Base-by-base conservation (phyloP, 352 stramenopile species). In the Thalassiosira delicatula region DNA sequence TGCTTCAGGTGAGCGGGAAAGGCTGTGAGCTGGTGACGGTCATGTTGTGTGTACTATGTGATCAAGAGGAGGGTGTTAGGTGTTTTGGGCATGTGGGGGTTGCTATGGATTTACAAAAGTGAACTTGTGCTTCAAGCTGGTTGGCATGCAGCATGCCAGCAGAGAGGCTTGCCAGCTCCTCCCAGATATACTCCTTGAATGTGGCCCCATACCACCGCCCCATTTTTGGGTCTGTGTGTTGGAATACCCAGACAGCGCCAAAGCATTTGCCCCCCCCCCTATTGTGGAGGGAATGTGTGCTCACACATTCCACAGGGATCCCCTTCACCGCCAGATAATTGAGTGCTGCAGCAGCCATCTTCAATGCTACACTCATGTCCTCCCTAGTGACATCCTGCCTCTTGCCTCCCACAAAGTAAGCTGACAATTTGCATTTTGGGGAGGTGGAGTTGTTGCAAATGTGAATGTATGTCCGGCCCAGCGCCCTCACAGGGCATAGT, bases 151-250 rank as follows among this genome's bases (percentile, higher is more conserved):
- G n/a, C 59, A 67, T 67, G 21, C 59, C 59, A 17, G 7, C 32
- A 30, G 32, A 44, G 19, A 46, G 49, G 49, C 29, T 27, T 3
- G 59, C n/a, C 4, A 67, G 27, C 49, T 63, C 9, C 3, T 67
- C 59, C 3, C 8, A 44, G 12, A 67, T 49, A 25, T 67, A 67
- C 40, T 67, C 59, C 25, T 67, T 67, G n/a, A 67, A 67, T 7
- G 59, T 67, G 25, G n/a, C 30, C n/a, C 59, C 59, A 25, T 33
- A 23, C 59, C 59, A 67, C 11, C 59, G 32, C 30, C 30, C 59
- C 59, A 44, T 67, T 23, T 67, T 67, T 32, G 32, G 54, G 9
- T 63, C 23, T 11, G 25, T 37, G 23, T 63, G 23, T 17, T 23
- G n/a, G n/a, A 40, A 63, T 63, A 23, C 54, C 5, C 23, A 29